These are phyloP conservation scores for Ciborinia camelliae DNA, from an alignment of 2,329 filamentous ascomycete genomes.

Conservation along the genomic window DNA sequence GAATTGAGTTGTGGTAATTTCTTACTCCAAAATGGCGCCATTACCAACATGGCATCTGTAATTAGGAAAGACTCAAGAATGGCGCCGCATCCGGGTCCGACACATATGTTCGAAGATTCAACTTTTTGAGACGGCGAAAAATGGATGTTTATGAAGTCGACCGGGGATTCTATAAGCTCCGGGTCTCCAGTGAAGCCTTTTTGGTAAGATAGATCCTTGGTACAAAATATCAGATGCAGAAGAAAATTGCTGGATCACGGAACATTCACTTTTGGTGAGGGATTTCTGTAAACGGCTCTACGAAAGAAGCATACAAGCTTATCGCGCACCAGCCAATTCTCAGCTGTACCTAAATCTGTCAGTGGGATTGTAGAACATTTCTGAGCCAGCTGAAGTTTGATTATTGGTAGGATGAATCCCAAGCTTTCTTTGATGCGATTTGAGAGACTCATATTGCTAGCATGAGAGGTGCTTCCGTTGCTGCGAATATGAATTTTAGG, in stretches of 20 bases:
- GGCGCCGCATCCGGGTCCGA: slow-evolving; percentile 23
- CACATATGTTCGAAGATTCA: slow-evolving; percentile 16
- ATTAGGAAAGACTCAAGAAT: slow-evolving; percentile 23
- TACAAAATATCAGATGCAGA: too few relatives aligned
- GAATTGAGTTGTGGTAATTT: neutral
- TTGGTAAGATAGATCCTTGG: slow-evolving; percentile 21
- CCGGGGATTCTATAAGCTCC: slow-evolving; percentile 14
- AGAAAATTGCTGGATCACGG: too few relatives aligned
- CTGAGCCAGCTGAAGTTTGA: neutral
- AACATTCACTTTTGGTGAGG: neutral
- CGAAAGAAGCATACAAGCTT: slow-evolving; percentile 23
- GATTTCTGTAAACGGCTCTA: slow-evolving; percentile 14
- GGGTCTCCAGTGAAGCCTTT: slow-evolving; percentile 18
- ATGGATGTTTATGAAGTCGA: slow-evolving; percentile 23
- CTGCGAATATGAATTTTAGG: neutral
- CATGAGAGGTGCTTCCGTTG: neutral
- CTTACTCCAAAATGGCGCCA: slow-evolving; percentile 24
- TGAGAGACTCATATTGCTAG: neutral
- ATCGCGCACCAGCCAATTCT: slow-evolving; percentile 27
- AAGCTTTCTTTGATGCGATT: neutral
- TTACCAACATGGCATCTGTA: slow-evolving; percentile 24
- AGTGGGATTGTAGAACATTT: neutral
- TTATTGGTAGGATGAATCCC: neutral
- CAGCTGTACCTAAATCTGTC: slow-evolving; percentile 24
- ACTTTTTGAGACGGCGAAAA: slow-evolving; percentile 22